Conservation (phyloP, 2,329 filamentous ascomycete genomes). For the Aspergillus costaricaensis region DNA sequence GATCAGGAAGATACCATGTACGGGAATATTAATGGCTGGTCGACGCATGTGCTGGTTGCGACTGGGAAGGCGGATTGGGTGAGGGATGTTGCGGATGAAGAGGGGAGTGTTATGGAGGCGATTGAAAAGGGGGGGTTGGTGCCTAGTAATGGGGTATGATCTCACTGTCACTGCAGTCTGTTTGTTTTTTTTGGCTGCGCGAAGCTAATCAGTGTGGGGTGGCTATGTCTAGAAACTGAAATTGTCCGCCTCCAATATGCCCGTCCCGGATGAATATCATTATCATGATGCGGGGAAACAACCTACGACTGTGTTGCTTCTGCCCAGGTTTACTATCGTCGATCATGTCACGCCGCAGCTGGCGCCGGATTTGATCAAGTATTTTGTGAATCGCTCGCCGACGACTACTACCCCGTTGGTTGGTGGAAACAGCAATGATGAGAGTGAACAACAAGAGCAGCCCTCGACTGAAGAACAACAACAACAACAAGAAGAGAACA, state of each 20-base stretch:
- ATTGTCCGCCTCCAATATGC: constrained; percentile 90
- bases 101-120: constrained; percentile 80
- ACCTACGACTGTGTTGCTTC: constrained; percentile 78
- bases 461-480: constrained; percentile 12
- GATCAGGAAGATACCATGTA: constrained; percentile 79
- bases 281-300: constrained; percentile 56
- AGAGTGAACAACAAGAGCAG: constrained; percentile 19
- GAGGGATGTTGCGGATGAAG: constrained; percentile 82
- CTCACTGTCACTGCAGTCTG: constrained; percentile 15
- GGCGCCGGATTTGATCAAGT: constrained; percentile 69
- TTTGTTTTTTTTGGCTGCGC: neutral
- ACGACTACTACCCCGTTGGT: constrained; percentile 72
- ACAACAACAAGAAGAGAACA: no score
- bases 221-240: constrained; percentile 66
- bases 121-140: constrained; percentile 53
- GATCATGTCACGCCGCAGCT: constrained; percentile 78
- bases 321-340: constrained; percentile 80
- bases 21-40: constrained; percentile 82
- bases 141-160: constrained; percentile 45
- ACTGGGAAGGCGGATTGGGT: constrained; percentile 98
- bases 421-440: constrained; percentile 38
- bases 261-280: constrained; percentile 68
- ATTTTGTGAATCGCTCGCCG: constrained; percentile 67
- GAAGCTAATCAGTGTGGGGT: constrained; percentile 11
- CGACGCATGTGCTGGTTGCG: constrained; percentile 84